Evolutionary conservation across 2,329 filamentous ascomycete genomes (phyloP).

Genomic region (Cytospora paraplurivora): DNA sequence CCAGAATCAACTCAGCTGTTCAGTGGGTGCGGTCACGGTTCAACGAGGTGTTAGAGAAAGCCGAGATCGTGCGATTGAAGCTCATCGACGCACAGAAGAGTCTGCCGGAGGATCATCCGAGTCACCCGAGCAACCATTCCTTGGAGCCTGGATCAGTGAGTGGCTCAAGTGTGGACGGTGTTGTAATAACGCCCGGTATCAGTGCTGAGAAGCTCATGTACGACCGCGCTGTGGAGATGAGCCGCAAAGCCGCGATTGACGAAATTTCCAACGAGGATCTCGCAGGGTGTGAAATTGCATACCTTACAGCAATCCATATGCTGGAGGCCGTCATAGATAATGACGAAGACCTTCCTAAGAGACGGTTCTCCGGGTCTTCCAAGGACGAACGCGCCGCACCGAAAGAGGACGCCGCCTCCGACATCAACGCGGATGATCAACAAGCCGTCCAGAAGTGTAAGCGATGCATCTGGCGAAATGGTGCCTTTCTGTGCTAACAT

Average conservation of each 20-base stretch:
- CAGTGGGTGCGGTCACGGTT: conserved; percentile 94
- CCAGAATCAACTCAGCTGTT: conserved; percentile 87
- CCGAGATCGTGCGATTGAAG: conserved; percentile 87
- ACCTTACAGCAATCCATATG: conserved; percentile 91
- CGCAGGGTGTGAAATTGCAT: conserved; percentile 84
- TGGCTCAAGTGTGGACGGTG: conserved; percentile 72
- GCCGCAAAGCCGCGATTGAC: conserved; percentile 87
- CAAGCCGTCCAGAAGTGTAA: conserved; percentile 73
- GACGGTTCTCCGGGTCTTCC: conserved; percentile 42
- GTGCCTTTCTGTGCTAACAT: conserved; percentile 33
- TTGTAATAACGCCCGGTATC: conserved; percentile 82
- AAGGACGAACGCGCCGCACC: conserved; percentile 47
- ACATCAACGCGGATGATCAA: conserved; percentile 69
- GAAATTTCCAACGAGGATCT: conserved; percentile 93
- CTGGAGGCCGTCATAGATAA: conserved; percentile 90
- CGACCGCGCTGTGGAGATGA: conserved; percentile 96
- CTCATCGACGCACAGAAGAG: conserved; percentile 83
- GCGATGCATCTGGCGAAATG: conserved; percentile 35
- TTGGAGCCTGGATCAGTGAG: conserved; percentile 58
- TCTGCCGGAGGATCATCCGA: conserved; percentile 81
- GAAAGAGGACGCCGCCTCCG: conserved; percentile 47
- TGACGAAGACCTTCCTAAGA: conserved; percentile 61
- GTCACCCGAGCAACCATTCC: conserved; percentile 78
- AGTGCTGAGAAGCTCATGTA: conserved; percentile 98
- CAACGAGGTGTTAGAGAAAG: conserved; percentile 96